Evolutionary conservation across 176 grass and related monocot genomes (phyloP), one percentile per base, ranked within the genome.

Genomic region (Typha latifolia): DNA sequence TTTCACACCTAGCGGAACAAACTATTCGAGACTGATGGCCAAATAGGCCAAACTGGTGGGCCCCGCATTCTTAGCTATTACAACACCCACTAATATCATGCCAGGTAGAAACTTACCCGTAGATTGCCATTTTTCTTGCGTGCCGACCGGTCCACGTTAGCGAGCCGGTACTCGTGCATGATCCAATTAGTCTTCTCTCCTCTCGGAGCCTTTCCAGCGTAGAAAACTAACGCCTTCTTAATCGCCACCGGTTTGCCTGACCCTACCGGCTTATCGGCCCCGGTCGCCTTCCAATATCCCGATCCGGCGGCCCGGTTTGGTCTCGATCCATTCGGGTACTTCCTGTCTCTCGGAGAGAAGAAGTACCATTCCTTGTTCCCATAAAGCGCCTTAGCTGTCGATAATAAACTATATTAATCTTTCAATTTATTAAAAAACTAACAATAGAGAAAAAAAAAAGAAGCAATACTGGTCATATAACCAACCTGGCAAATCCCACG

Each of bases 231-330:
- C 4, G 82, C 76, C 66, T 84, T 84, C 66, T 84, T 84, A 7
- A 84, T 84, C 9, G 66, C 82, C 49, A 71, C 66, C 14, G 53
- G 18, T 66, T 18, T 77, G 5, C 16, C 50, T 49, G 74, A 62
- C 13, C 70, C 66, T 0, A 84, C 57, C 2, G 82, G 82, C 71
- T 75, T 84, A 57, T 84, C 82, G 0, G 34, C 82, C 2, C 82
- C 82, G 12, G 82, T 84, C 32, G 82, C 82, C 61, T 84, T 84
- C 82, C 82, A 84, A 65, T 84, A 84, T 1, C 82, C 82, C 12
- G 32, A 68, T 0, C 71, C 61, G 0, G 82, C 82, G 2, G 76
- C 71, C 55, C 76, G 62, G n/a, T 84, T 84, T 13, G 82, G 82
- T 32, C 82, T 63, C 1, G 82, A 75, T 13, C 82, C 82, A 48